Percentiles rank a stretch among this genome's conserved stretches.
phyloP scores from a whole-genome alignment of 179 eudicot species.

The Silene noctiflora region DNA sequence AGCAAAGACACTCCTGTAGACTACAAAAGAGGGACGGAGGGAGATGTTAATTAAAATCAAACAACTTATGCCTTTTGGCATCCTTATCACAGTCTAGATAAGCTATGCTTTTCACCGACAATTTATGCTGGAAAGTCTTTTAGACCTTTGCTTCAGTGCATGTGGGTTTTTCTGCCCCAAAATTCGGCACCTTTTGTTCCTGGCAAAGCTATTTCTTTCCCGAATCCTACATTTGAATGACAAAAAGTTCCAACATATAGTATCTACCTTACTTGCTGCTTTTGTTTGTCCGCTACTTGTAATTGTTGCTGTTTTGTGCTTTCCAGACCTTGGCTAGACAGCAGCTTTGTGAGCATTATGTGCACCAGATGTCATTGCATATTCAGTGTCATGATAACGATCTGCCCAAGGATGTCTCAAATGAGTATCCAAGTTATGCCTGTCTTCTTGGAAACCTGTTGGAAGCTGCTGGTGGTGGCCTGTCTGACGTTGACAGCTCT shows the following conservation, averaged over 20 bases:
- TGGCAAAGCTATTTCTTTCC: not conserved
- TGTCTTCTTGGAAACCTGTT: slow-evolving; percentile 88
- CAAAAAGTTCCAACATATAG: not conserved
- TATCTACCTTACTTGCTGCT: not conserved
- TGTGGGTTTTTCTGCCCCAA: slow-evolving; percentile 2
- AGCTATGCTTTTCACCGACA: not conserved
- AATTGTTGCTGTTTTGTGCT: slow-evolving; percentile 16
- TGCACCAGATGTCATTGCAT: slow-evolving; percentile 65
- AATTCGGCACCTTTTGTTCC: not conserved
- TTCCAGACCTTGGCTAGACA: slow-evolving; percentile 62
- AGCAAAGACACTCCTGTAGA: not conserved
- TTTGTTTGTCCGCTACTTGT: slow-evolving; percentile 3
- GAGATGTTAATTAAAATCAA: slow-evolving; percentile 1
- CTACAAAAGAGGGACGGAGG: not conserved
- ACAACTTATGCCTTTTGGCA: not conserved
- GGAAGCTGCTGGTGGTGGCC: slow-evolving; percentile 66
- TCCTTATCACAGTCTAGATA: not conserved
- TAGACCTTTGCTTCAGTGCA: not conserved
- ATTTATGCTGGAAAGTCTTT: not conserved
- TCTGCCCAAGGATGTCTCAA: slow-evolving; percentile 67
- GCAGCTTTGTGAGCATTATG: slow-evolving; percentile 58
- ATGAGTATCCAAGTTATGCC: slow-evolving; percentile 85
- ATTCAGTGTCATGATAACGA: slow-evolving; percentile 48
- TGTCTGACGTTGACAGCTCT: slow-evolving; percentile 54
- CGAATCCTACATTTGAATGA: not conserved